phyloP scores from a whole-genome alignment of 371 early-diverging fungal species.

The Saksenaea oblongispora region DNA sequence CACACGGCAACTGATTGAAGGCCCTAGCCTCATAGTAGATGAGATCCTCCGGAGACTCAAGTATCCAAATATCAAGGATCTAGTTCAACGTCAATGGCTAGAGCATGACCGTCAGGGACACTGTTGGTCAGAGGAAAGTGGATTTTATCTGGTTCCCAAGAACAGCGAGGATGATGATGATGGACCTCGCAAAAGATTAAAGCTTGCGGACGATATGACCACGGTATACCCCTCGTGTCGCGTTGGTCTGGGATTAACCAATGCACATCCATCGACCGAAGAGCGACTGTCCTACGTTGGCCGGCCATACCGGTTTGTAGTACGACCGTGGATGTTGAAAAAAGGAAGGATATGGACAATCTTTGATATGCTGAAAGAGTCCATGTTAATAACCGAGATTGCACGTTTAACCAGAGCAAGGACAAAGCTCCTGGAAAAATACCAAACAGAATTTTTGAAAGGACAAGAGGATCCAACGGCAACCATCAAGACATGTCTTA shows the following conservation, averaged over 20 bases:
- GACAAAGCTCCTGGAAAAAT: background rate
- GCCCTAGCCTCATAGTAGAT: slow-evolving; percentile 48
- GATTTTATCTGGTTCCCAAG: slow-evolving; percentile 19
- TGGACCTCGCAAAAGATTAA: background rate
- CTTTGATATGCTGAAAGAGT: slow-evolving; percentile 19
- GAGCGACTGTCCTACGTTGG: slow-evolving; percentile 20
- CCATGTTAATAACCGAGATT: background rate
- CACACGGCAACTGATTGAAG: slow-evolving; percentile 36
- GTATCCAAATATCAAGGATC: slow-evolving; percentile 12
- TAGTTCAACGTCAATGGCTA: slow-evolving; percentile 14
- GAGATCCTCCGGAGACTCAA: slow-evolving; percentile 26
- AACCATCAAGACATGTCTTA: slow-evolving; percentile 16
- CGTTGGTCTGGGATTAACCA: slow-evolving; percentile 27
- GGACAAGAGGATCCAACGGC: slow-evolving; percentile 12
- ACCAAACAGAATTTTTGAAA: slow-evolving; percentile 17
- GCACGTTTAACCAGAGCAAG: background rate
- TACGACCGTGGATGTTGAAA: slow-evolving; percentile 21
- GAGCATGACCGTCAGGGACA: slow-evolving; percentile 4
- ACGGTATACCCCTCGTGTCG: slow-evolving; percentile 21
- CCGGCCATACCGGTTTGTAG: slow-evolving; percentile 26
- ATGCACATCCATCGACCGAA: slow-evolving; percentile 6
- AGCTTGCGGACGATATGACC: background rate
- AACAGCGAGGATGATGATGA: background rate
- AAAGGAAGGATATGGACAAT: slow-evolving; percentile 31
- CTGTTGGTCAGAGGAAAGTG: slow-evolving; percentile 15